These are phyloP conservation scores for Metarhizium humberi DNA, from an alignment of 2,329 filamentous ascomycete genomes.

Conservation along the genomic window DNA sequence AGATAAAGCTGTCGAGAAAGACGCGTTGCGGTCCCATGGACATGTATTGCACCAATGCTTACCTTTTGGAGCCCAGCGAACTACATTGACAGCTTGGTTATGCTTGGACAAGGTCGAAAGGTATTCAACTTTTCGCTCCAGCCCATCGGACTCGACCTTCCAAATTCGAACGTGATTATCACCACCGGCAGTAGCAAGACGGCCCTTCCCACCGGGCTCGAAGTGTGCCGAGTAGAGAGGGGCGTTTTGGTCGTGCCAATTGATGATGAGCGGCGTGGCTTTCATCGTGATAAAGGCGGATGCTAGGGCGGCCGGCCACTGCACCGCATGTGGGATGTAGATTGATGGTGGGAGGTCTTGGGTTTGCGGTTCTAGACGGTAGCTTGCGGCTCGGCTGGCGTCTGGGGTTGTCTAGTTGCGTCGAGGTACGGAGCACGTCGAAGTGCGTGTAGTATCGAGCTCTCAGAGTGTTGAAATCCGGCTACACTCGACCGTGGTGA, in stretches of 20 bases:
- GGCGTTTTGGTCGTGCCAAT: slow-evolving; percentile 96
- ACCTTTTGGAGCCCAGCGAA: slow-evolving; percentile 93
- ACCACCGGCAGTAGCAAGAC: slow-evolving; percentile 86
- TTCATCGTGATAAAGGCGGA: slow-evolving; percentile 59
- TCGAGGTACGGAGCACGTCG: not conserved
- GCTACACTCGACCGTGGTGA: not conserved
- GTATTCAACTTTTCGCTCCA: slow-evolving; percentile 84
- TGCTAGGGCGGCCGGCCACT: slow-evolving; percentile 15
- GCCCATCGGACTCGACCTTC: slow-evolving; percentile 77
- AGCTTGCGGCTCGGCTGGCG: not conserved
- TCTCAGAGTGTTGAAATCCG: not conserved
- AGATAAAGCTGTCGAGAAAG: not conserved
- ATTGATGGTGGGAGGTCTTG: not conserved
- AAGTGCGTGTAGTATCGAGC: too few relatives aligned
- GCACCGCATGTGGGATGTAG: slow-evolving; percentile 20
- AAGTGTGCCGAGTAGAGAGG: slow-evolving; percentile 98
- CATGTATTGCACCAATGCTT: slow-evolving; percentile 16
- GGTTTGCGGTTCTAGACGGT: not conserved
- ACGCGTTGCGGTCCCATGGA: not conserved
- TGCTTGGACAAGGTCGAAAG: slow-evolving; percentile 87
- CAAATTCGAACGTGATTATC: slow-evolving; percentile 96
- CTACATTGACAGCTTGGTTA: slow-evolving; percentile 95
- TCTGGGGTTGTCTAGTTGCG: not conserved
- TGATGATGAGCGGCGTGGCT: slow-evolving; percentile 89
- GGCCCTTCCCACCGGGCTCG: slow-evolving; percentile 82